Conservation (phyloP, 2,329 filamentous ascomycete genomes). For the Xylariomycetidae sp. region DNA sequence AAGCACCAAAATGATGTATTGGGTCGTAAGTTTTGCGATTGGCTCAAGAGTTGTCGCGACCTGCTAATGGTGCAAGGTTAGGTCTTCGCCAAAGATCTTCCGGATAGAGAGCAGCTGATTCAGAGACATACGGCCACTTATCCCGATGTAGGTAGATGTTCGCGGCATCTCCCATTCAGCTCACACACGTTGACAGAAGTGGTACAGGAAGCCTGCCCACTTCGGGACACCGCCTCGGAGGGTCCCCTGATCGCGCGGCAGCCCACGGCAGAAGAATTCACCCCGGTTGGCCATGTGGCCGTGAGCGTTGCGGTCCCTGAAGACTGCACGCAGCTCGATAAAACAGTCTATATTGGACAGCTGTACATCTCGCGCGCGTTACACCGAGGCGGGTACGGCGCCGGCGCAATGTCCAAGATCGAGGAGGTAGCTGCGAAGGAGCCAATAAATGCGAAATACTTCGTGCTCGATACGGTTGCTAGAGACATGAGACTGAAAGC, state of each 20-base stretch:
- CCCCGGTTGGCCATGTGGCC: constrained; percentile 37
- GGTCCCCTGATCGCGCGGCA: constrained; percentile 23
- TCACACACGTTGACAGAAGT: too few relatives aligned
- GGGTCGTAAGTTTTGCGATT: constrained; percentile 30
- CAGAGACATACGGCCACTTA: constrained; percentile 20
- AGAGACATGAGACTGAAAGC: constrained; percentile 25
- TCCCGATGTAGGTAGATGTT: constrained; percentile 1
- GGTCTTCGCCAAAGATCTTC: constrained; percentile 26
- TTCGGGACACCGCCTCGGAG: constrained; percentile 31
- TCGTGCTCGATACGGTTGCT: constrained; percentile 32
- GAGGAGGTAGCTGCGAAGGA: constrained; percentile 27
- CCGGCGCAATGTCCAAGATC: constrained; percentile 29
- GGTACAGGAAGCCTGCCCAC: constrained; percentile 26
- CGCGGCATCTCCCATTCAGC: too few relatives aligned
- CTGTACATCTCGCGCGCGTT: constrained; percentile 37
- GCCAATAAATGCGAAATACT: constrained; percentile 28
- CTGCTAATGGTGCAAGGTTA: constrained; percentile 10
- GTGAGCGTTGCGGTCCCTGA: constrained; percentile 28
- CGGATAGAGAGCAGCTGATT: constrained; percentile 25
- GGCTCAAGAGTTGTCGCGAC: constrained; percentile 4
- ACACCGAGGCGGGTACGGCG: constrained; percentile 31
- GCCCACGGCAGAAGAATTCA: constrained; percentile 27
- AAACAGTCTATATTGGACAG: constrained; percentile 35
- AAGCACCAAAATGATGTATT: constrained; percentile 35
- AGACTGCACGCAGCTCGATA: constrained; percentile 25